These are phyloP conservation scores for Alternaria rosae DNA, from an alignment of 2,329 filamentous ascomycete species.

Conservation along the genomic window DNA sequence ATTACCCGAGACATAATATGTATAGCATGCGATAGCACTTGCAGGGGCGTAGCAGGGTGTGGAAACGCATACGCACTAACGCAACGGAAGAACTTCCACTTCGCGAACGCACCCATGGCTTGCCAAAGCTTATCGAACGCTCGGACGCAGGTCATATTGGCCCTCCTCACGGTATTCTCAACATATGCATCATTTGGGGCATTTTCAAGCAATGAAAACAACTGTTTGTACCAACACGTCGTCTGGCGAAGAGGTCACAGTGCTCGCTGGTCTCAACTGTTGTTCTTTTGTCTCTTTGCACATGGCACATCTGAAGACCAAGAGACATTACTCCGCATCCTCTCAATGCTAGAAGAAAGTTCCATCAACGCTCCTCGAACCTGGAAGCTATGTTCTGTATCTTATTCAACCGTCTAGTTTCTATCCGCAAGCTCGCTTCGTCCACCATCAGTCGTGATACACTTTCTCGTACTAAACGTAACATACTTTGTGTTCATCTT, in stretches of 20 bases:
- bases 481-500: too few species aligned
- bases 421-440: too few species aligned
- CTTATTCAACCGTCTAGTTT: too few species aligned
- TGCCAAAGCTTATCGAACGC: background rate
- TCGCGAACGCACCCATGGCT: background rate
- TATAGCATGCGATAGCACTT: background rate
- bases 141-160: background rate
- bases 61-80: background rate
- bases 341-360: too few species aligned
- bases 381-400: too few species aligned
- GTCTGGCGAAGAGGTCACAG: background rate
- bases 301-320: background rate
- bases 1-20: background rate
- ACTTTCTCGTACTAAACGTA: too few species aligned
- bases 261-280: background rate
- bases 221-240: background rate
- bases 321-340: too few species aligned
- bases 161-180: background rate
- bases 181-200: background rate
- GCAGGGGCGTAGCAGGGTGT: background rate
- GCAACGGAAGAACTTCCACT: background rate
- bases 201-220: background rate
- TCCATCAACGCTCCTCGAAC: too few species aligned
- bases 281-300: background rate
- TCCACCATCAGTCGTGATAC: too few species aligned